Conservation (phyloP, 1,284 basidiomycete genomes). For the Salmacisia buchloeana region DNA sequence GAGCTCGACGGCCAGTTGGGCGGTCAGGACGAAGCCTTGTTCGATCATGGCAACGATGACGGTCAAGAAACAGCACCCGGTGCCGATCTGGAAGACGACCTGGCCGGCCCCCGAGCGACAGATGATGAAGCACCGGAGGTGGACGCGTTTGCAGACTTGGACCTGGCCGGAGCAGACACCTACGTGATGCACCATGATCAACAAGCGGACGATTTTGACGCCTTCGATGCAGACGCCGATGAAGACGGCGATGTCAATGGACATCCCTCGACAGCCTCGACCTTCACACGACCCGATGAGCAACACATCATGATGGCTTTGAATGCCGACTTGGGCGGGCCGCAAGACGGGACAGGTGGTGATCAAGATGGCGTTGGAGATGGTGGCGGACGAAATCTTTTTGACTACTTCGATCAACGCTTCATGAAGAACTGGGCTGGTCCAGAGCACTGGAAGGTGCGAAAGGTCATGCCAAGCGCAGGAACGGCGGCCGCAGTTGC, state of each 20-base stretch:
- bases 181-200: conserved; percentile 11
- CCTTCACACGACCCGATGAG: conserved; percentile 47
- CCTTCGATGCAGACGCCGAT: conserved; percentile 54
- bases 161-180: conserved; percentile 12
- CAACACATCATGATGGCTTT: conserved; percentile 78
- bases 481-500: background rate
- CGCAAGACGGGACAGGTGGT: conserved; percentile 55
- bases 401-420: conserved; percentile 89
- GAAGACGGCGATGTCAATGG: conserved; percentile 51
- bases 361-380: conserved; percentile 8
- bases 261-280: background rate
- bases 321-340: conserved; percentile 50
- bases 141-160: conserved; percentile 41
- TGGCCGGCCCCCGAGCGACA: conserved; percentile 51
- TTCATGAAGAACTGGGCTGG: conserved; percentile 95
- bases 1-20: background rate
- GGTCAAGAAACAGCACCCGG: conserved; percentile 45
- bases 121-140: conserved; percentile 26
- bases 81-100: conserved; percentile 24
- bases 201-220: conserved; percentile 36
- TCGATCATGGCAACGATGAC: conserved; percentile 31
- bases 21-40: conserved; percentile 10
- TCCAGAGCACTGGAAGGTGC: conserved; percentile 94
- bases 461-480: background rate
- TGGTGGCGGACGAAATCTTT: conserved; percentile 42